Base-by-base conservation (phyloP, 2,329 filamentous ascomycete genomes). In the Ustulina deusta region DNA sequence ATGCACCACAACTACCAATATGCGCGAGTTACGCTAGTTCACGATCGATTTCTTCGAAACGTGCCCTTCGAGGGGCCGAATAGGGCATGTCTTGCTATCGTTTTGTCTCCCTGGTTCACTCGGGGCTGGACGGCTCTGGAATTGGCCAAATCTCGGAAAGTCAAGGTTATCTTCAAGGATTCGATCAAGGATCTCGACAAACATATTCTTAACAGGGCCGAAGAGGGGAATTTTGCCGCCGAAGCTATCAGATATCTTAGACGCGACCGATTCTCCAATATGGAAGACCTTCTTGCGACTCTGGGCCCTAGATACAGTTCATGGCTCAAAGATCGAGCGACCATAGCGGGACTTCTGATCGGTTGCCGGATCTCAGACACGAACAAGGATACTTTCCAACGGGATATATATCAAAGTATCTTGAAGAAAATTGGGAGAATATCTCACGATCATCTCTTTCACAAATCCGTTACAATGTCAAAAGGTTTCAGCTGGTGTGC, bases 51-150 rank as follows among this genome's bases (percentile, higher is more conserved):
- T 52, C 61, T 64, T 6, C 59, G 59, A 29, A 61, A 54, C 7
- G 15, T 57, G 17, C 20, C 32, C 1, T 64, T 51, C 6, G 15
- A 4, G 13, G 17, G 27, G 7, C 29, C 42, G 25, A 42, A 58
- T 17, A 52, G 9, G 3, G 61, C 52, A 20, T 51, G 61, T 15
- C 11, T 52, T 44, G 61, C 61, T 15, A 58, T 64, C 6, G 22
- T 64, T 20, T 11, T 58, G 11, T 58, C 61, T 7, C 52, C 61
- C 1, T 64, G 61, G 61, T 64, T 64, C n/a, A 64, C 38, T 58
- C 42, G 61, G 11, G 61, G 61, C 13, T 64, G 52, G 61, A 64
- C 61, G 1, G 61, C 61, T 9, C 9, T 51, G 6, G 61, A 64
- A 49, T 64, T 64, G 46, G 40, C 29, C 4, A 57, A 57, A 10